Conservation (phyloP, 164 flowering plant species). For the Dillenia turbinata region DNA sequence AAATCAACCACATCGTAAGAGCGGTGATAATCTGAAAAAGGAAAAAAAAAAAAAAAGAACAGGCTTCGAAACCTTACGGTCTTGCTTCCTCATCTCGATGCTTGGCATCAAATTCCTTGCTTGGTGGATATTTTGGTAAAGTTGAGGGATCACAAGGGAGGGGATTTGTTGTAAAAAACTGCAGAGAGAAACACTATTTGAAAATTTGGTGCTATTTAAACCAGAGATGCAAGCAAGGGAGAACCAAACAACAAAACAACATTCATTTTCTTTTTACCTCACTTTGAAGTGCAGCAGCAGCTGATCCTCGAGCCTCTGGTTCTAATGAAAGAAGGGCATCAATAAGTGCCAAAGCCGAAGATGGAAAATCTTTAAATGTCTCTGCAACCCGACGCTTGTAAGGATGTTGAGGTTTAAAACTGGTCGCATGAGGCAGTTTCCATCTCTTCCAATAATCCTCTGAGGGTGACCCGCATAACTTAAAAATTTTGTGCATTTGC, state of each 20-base stretch:
- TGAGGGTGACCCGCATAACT: conserved; percentile 68
- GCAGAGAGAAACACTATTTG: conserved; percentile 5
- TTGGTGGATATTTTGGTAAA: conserved; percentile 57
- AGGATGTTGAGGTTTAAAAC: conserved; percentile 50
- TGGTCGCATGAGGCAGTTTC: conserved; percentile 51
- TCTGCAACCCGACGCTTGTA: conserved; percentile 44
- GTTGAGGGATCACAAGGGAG: conserved; percentile 56
- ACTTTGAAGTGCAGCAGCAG: conserved; percentile 16
- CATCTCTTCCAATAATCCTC: conserved; percentile 52
- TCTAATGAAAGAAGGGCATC: conserved; percentile 43
- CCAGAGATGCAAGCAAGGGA: too few species aligned
- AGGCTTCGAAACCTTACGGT: conserved; percentile 27
- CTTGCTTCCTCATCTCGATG: conserved; percentile 45
- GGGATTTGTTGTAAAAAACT: conserved; percentile 52
- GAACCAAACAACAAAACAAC: not conserved
- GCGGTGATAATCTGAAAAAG: not conserved
- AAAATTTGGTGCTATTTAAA: too few species aligned
- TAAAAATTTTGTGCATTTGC: conserved; percentile 69
- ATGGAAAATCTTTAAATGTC: conserved; percentile 42
- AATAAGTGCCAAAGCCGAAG: conserved; percentile 42
- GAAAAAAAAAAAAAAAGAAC: not conserved
- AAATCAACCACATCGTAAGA: not conserved
- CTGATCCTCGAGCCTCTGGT: conserved; percentile 44
- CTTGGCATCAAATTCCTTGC: conserved; percentile 61
- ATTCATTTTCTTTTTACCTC: not conserved